These are phyloP conservation scores for Metschnikowia amazonensis DNA, from an alignment of 805 yeast species.

Conservation along the genomic window DNA sequence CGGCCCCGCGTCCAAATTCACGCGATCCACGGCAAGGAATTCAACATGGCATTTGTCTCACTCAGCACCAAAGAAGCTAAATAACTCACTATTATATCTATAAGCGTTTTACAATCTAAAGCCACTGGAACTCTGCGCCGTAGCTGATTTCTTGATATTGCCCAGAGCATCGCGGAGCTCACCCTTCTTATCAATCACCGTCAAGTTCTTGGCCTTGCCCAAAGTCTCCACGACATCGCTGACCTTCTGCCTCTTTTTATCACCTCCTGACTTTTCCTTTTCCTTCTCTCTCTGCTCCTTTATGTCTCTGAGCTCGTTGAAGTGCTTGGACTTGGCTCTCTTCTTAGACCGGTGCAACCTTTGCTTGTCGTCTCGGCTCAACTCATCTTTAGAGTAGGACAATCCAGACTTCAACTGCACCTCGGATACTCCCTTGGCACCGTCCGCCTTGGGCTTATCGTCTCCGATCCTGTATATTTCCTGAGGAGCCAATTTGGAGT, in stretches of 20 bases:
- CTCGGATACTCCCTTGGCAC: conserved; percentile 42
- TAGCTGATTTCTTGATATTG: conserved; percentile 48
- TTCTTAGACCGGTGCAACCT: conserved; percentile 83
- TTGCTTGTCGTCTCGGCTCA: conserved; percentile 80
- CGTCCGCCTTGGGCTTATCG: conserved; percentile 29
- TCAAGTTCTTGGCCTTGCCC: conserved; percentile 67
- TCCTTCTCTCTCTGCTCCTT: conserved; percentile 28
- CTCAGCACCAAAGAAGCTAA: not conserved
- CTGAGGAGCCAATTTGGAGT: conserved; percentile 86
- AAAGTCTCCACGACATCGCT: conserved; percentile 68
- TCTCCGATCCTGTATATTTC: conserved; percentile 68
- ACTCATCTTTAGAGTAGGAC: conserved; percentile 75
- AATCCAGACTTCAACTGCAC: conserved; percentile 73
- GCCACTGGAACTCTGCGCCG: conserved; percentile 26
- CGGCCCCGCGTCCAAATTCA: not conserved
- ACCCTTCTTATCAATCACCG: conserved; percentile 74
- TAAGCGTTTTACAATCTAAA: conserved; percentile 19
- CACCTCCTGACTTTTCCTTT: conserved; percentile 14
- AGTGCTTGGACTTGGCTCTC: conserved; percentile 66
- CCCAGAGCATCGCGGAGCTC: conserved; percentile 72
- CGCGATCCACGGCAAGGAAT: not conserved
- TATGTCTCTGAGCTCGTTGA: conserved; percentile 31
- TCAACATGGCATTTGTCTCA: not conserved
- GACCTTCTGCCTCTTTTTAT: conserved; percentile 50
- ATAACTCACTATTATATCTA: not conserved